Base-by-base conservation (phyloP, 176 grass and related monocot species). In the Lolium multiflorum region DNA sequence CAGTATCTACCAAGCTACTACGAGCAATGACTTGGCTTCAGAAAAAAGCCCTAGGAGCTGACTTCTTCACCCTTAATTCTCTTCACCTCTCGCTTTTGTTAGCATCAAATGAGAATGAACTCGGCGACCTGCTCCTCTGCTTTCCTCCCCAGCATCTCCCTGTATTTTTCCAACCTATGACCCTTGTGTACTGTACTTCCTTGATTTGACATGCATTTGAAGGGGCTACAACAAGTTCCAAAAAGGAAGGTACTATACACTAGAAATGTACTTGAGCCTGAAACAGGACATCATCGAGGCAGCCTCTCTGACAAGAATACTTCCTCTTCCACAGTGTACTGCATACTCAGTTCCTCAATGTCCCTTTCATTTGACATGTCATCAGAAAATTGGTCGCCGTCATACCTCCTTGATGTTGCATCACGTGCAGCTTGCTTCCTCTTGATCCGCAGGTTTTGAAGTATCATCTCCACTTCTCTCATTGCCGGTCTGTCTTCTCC, bases 251-350 rank as follows among this genome's bases (percentile, higher is more conserved):
- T 35, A 35, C 2, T 3, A 35, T 35, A 35, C 31, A 35, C 31
- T 35, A 35, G 2, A 35, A 35, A 35, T 35, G 31, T 35, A 35
- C 31, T 35, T 35, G 31, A 35, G 31, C 31, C 31, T 3, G 31
- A 35, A 35, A 31, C 47, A 52, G 57, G 70, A 74, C 11, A 79
- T 84, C 47, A 89, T n/a, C 72, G 61, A 61, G 87, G 61, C 44
- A 67, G 66, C 22, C 28, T 68, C n/a, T 63, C 73, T 0, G 76
- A 89, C 59, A 66, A 48, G 20, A 85, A 37, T 6, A 89, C 74
- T 37, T 81, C 82, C 28, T 90, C 63, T 81, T 89, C 82, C 75
- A 89, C 70, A 24, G 17, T 68, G 54, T 66, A 89, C 21, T 67
- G 20, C 28, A 56, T 74, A 5, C 67, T 85, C 58, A 18, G 14